These are phyloP conservation scores for Coleophoma crateriformis DNA, from an alignment of 2,329 filamentous ascomycete genomes.

Conservation along the genomic window DNA sequence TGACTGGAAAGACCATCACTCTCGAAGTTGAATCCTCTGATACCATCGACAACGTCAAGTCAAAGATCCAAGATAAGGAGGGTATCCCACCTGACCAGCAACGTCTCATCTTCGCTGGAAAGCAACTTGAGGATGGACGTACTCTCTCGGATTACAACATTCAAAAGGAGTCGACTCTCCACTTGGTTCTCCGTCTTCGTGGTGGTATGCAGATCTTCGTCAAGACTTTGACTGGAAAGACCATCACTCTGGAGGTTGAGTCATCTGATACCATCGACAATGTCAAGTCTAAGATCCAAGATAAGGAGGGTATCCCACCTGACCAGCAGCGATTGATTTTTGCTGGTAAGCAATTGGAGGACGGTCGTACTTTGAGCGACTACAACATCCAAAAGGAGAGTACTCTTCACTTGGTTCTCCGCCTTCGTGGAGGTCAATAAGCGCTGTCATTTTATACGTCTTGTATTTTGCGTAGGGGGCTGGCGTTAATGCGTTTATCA, in stretches of 20 bases:
- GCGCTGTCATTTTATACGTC: conserved; percentile 4
- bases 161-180: conserved; percentile 70
- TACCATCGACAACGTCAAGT: conserved; percentile 67
- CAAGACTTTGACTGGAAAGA: conserved; percentile 66
- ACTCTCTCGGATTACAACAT: conserved; percentile 88
- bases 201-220: conserved; percentile 72
- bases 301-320: conserved; percentile 66
- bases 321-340: conserved; percentile 68
- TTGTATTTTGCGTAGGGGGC: conserved; percentile 7
- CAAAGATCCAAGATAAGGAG: conserved; percentile 69
- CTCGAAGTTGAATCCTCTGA: conserved; percentile 63
- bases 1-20: conserved; percentile 67
- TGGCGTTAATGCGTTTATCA: not conserved
- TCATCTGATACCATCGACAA: conserved; percentile 66
- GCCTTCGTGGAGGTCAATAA: conserved; percentile 61
- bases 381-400: conserved; percentile 84
- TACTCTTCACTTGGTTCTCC: conserved; percentile 64
- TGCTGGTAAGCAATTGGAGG: conserved; percentile 67
- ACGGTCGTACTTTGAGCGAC: conserved; percentile 71
- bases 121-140: conserved; percentile 69
- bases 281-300: conserved; percentile 67
- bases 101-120: conserved; percentile 65
- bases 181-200: conserved; percentile 66
- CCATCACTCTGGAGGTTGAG: conserved; percentile 65
- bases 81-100: conserved; percentile 67